These are phyloP conservation scores for Fraxinus angustifolia DNA, from an alignment of 305 asterid species.

Conservation along the genomic window DNA sequence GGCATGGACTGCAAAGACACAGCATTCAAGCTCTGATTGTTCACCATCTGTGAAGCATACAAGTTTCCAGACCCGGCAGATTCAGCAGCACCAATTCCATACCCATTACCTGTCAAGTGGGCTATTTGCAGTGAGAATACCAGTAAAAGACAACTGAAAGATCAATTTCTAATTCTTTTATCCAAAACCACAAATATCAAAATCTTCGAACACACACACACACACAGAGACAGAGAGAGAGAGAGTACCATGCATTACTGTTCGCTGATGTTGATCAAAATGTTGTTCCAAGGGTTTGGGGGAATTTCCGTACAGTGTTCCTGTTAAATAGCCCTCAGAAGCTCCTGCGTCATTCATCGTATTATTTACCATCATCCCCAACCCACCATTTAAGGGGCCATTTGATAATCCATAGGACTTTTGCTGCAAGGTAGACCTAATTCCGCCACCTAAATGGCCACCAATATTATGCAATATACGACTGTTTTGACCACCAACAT, in stretches of 20 bases:
- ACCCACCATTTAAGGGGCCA: slow-evolving; percentile 63
- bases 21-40: slow-evolving; percentile 49
- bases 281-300: slow-evolving; percentile 52
- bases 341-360: slow-evolving; percentile 53
- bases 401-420: slow-evolving; percentile 67
- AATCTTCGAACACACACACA: background rate
- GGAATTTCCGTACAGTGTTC: slow-evolving; percentile 54
- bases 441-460: slow-evolving; percentile 77
- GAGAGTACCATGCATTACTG: slow-evolving; percentile 55
- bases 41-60: slow-evolving; percentile 46
- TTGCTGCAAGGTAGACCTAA: slow-evolving; percentile 75
- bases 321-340: slow-evolving; percentile 56
- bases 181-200: slow-evolving; percentile 3
- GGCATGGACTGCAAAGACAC: slow-evolving; percentile 52
- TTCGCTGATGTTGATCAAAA: slow-evolving; percentile 63
- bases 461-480: slow-evolving; percentile 78
- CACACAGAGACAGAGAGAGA: slow-evolving; percentile 10
- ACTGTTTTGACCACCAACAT: slow-evolving; percentile 74
- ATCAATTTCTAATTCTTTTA: background rate
- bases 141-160: slow-evolving; percentile 14
- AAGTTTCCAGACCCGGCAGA: slow-evolving; percentile 65
- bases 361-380: slow-evolving; percentile 67
- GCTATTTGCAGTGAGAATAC: slow-evolving; percentile 22
- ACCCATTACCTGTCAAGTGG: slow-evolving; percentile 65
- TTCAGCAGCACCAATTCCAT: slow-evolving; percentile 55